Base-by-base conservation (phyloP, 257 asterid species). In the Solanum lignicaule region DNA sequence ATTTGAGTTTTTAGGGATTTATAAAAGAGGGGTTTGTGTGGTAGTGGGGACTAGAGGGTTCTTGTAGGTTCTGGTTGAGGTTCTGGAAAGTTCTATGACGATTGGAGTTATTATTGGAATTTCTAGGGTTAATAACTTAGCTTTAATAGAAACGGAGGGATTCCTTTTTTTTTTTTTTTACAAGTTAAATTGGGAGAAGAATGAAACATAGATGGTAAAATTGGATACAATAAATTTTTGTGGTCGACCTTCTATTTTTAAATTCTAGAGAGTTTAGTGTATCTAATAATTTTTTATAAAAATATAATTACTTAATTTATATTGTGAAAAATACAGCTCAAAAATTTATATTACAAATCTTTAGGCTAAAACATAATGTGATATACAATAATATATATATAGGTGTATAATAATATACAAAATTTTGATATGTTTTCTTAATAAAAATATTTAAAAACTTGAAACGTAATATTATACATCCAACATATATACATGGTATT, bases 1-100 rank as follows among this genome's bases (percentile, higher is more conserved):
- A 18, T 55, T 55, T 21, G 16, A 48, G 52, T 43, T 71, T 86
- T 31, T 25, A 25, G 65, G 84, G 32, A 8, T 78, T 78, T 27
- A 23, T 25, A 25, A 41, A 36, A 81, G 73, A 31, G 46, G 83
- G 69, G 29, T 43, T 41, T 46, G 84, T 46, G 87, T 35, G 36
- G 60, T 27, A 25, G 65, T 8, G 88, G 88, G 11, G 32, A 43
- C 23, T 11, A 23, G 83, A 73, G 84, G 71, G 88, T 48, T 48
- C 71, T 86, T 71, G 20, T 36, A 74, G 72, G 69, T 29, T n/a
- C 58, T 46, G 9, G 6, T 33, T 29, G 69, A 29, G 62, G 55
- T 71, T 86, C 88, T 71, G 48, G 88, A 86, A 86, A 41, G 88
- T 86, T 86, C 88, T 10, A 48, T 82, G 31, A 82, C 43, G 86